phyloP scores from a whole-genome alignment of 2,329 filamentous ascomycete species.

The Talaromyces sp. region DNA sequence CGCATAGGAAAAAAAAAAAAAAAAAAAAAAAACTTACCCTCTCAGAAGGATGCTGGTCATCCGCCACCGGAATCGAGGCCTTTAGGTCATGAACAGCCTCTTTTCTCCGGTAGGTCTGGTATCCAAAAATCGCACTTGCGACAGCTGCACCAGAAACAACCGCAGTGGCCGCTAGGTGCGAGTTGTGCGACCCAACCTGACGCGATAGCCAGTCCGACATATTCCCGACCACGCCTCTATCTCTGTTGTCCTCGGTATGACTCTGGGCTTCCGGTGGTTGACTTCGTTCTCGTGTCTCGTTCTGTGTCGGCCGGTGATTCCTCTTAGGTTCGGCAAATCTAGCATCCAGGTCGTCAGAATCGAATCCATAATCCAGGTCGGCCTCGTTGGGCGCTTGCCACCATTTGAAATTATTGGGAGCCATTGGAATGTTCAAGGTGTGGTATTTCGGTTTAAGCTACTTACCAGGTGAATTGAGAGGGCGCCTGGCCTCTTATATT shows the following conservation, averaged over 20 bases:
- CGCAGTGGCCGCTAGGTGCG: slow-evolving; percentile 47
- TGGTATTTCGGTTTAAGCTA: not conserved
- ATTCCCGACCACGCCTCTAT: slow-evolving; percentile 21
- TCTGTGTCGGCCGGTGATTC: slow-evolving; percentile 8
- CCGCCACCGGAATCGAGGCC: slow-evolving; percentile 61
- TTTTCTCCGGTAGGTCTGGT: slow-evolving; percentile 58
- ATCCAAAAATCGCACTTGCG: slow-evolving; percentile 57
- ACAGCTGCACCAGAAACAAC: slow-evolving; percentile 49
- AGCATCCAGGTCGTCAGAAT: slow-evolving; percentile 28
- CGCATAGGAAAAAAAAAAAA: no score
- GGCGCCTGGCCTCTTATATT: slow-evolving; percentile 7
- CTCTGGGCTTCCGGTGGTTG: not conserved
- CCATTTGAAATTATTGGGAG: slow-evolving; percentile 16
- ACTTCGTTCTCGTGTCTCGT: slow-evolving; percentile 7
- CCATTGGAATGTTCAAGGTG: slow-evolving; percentile 12
- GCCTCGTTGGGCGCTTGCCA: slow-evolving; percentile 22
- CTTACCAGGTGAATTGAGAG: not conserved
- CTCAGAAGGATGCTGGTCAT: slow-evolving; percentile 54
- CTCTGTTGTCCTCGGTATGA: not conserved
- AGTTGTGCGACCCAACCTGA: slow-evolving; percentile 43
- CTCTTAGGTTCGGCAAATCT: slow-evolving; percentile 24
- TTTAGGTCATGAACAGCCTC: slow-evolving; percentile 62
- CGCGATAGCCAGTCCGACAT: slow-evolving; percentile 51
- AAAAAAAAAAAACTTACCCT: slow-evolving; percentile 45
- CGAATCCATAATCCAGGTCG: slow-evolving; percentile 30